Evolutionary conservation across 306 rosid genomes (phyloP), one percentile per base, ranked within the genome.

Genomic region (Leucaena leucocephala): DNA sequence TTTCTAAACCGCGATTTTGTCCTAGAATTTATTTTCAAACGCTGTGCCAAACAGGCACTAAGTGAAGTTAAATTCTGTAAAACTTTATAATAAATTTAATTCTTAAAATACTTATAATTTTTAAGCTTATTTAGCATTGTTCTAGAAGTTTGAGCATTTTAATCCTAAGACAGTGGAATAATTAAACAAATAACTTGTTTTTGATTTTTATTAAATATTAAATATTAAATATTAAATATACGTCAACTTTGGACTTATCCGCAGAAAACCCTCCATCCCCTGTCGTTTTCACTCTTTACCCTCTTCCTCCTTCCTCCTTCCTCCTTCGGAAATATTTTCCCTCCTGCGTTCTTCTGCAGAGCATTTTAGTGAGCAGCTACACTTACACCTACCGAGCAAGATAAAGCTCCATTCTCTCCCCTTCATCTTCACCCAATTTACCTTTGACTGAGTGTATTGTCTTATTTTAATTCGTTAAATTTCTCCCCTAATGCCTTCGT

Each of bases 221-320:
- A 3, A 46, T 5, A 46, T 3, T 46, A 46, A 46, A 12, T 14
- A 15, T 14, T 1, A 59, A 21, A 22, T 8, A 22, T 8, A 14
- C 33, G 35, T 15, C 43, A 42, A 42, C 33, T 48, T 45, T 58
- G 77, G 70, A 46, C 65, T 62, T 35, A 71, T 71, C 66, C 44
- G 42, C 54, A 46, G 64, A 44, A 33, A 74, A 55, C 71, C 76
- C 75, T 68, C 50, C 2, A 5, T 9, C 52, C 4, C 8, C 19
- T 52, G 64, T 54, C 46, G 7, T 6, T 9, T 16, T 34, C 49
- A 4, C 15, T 4, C 15, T 9, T 1, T 1, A 2, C 10, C 27
- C 58, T 33, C 42, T 39, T 4, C 57, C 13, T 6, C 22, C 15
- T 17, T 6, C 33, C 50, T 77, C 34, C 19, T 2, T 9, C 57